Percentiles rank a stretch among this genome's conserved stretches.
Conservation (phyloP, 768 basidiomycete species). For the Suillus luteus region DNA sequence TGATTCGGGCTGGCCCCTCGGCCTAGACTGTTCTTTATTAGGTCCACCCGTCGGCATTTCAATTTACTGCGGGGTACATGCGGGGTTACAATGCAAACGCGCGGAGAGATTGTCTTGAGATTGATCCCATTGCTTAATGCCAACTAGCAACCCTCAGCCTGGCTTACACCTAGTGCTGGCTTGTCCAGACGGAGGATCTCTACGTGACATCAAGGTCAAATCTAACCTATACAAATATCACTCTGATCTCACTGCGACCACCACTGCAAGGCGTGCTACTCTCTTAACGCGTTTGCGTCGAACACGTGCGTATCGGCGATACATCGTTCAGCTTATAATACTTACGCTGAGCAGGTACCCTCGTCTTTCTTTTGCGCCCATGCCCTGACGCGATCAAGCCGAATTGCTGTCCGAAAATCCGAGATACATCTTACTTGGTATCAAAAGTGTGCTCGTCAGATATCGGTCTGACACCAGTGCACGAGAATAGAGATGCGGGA, state of each 20-base stretch:
- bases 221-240: neutral
- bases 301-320: slow-evolving; percentile 70
- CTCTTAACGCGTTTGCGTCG: slow-evolving; percentile 95
- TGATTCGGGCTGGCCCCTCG: neutral
- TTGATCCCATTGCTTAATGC: no score
- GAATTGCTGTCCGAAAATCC: slow-evolving; percentile 75
- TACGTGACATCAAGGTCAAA: slow-evolving; percentile 72
- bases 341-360: slow-evolving; percentile 56
- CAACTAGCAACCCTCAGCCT: no score
- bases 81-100: slow-evolving; percentile 3
- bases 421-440: slow-evolving; percentile 80
- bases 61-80: slow-evolving; percentile 11
- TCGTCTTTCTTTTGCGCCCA: slow-evolving; percentile 73
- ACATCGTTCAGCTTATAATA: slow-evolving; percentile 7
- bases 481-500: slow-evolving; percentile 58
- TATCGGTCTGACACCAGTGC: slow-evolving; percentile 83
- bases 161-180: no score
- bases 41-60: slow-evolving; percentile 6
- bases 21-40: neutral
- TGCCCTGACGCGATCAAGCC: slow-evolving; percentile 86
- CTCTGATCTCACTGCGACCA: slow-evolving; percentile 29
- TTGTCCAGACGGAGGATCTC: slow-evolving; percentile 51
- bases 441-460: slow-evolving; percentile 87
- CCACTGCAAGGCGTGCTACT: slow-evolving; percentile 91
- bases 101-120: no score